phyloP scores from a whole-genome alignment of 768 basidiomycete species.

The Russula ochroleuca region DNA sequence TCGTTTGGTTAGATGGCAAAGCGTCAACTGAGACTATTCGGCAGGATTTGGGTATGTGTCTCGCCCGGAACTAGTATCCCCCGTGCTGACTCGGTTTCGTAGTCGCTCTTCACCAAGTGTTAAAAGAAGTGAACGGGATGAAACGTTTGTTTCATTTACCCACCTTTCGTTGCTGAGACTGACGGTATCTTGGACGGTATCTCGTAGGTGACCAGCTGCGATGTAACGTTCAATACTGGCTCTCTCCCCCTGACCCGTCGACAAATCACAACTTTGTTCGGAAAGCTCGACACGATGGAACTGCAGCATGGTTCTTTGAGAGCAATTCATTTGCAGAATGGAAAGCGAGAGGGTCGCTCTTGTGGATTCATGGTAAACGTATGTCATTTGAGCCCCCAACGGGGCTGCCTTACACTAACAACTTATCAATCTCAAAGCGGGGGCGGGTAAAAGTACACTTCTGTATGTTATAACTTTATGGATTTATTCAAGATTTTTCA shows the following conservation, averaged over 20 bases:
- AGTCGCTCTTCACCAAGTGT: background rate
- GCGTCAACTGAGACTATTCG: background rate
- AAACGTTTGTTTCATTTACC: background rate
- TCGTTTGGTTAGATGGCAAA: background rate
- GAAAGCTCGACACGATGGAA: background rate
- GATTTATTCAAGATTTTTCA: background rate
- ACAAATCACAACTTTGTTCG: background rate
- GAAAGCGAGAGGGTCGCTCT: background rate
- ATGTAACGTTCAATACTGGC: background rate
- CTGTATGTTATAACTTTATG: background rate
- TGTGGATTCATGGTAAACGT: constrained; percentile 11
- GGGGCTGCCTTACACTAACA: background rate
- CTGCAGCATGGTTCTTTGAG: background rate
- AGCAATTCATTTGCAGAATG: background rate
- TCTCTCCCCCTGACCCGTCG: background rate
- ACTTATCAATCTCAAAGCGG: background rate
- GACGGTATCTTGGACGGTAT: background rate
- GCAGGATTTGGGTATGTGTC: background rate
- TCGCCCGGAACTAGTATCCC: background rate
- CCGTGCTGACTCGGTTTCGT: background rate
- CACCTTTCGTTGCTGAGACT: background rate
- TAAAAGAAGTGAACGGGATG: background rate
- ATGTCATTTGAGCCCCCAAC: background rate
- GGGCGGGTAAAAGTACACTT: constrained; percentile 8
- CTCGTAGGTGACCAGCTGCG: background rate